Evolutionary conservation across 176 grass and related monocot genomes (phyloP).

Genomic region (Phragmites australis): DNA sequence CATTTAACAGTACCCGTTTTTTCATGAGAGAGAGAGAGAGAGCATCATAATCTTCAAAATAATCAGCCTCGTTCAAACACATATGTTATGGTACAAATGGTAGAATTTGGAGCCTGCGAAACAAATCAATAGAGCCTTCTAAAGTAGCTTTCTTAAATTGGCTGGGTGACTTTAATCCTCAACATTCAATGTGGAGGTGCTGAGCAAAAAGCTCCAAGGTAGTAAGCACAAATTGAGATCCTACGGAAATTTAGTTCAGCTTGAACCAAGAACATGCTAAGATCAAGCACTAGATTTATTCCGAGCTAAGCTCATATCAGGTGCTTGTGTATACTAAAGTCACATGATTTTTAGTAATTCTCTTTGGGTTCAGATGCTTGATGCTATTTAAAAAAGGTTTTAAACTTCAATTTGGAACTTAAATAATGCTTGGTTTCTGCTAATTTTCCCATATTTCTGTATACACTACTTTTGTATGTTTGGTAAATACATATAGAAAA

Average conservation of each 20-base stretch:
- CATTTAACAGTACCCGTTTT: constrained; percentile 9
- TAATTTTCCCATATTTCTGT: neutral
- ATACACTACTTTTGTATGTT: neutral
- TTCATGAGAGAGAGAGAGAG: neutral
- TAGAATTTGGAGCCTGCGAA: neutral
- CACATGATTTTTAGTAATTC: constrained; percentile 8
- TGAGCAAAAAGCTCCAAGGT: constrained; percentile 13
- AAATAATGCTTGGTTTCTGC: neutral
- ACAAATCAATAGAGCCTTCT: neutral
- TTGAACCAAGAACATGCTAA: neutral
- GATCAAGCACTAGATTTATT: neutral
- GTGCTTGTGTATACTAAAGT: too few relatives aligned
- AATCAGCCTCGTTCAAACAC: neutral
- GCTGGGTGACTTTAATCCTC: neutral
- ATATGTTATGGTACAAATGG: neutral
- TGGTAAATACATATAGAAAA: constrained; percentile 5
- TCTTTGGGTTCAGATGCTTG: constrained; percentile 2
- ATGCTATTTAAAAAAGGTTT: constrained; percentile 15
- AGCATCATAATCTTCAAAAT: neutral
- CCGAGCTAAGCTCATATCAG: too few relatives aligned
- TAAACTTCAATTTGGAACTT: neutral
- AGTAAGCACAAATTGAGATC: neutral
- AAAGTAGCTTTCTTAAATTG: constrained; percentile 12
- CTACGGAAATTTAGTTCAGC: neutral
- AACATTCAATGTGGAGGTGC: constrained; percentile 5